These are phyloP conservation scores for Aspergillus unguis DNA, from an alignment of 2,329 filamentous ascomycete genomes.

Conservation along the genomic window DNA sequence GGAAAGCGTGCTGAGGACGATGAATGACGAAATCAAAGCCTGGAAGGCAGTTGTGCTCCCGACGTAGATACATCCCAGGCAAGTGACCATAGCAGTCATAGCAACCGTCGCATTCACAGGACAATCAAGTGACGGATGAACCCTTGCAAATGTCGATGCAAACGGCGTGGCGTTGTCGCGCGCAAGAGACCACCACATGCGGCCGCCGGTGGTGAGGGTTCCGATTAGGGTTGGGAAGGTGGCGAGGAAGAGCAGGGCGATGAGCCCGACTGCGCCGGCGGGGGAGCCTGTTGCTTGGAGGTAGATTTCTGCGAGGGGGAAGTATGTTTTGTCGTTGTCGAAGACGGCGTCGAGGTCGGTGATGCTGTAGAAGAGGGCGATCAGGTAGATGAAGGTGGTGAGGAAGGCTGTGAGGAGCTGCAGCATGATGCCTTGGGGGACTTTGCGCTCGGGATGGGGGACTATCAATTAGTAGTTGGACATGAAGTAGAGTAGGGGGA, in stretches of 20 bases:
- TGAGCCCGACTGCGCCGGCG: slow-evolving; percentile 51
- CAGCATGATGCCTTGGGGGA: slow-evolving; percentile 45
- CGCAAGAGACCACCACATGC: slow-evolving; percentile 60
- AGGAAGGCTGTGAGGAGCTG: slow-evolving; percentile 45
- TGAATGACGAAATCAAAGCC: slow-evolving; percentile 61
- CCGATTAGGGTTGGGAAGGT: slow-evolving; percentile 53
- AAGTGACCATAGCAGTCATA: slow-evolving; percentile 50
- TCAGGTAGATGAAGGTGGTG: slow-evolving; percentile 48
- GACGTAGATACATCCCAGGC: slow-evolving; percentile 63
- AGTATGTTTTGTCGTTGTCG: slow-evolving; percentile 43
- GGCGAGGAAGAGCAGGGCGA: slow-evolving; percentile 54
- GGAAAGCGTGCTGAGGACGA: slow-evolving; percentile 54
- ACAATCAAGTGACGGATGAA: slow-evolving; percentile 48
- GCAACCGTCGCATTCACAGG: slow-evolving; percentile 57
- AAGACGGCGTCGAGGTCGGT: slow-evolving; percentile 52
- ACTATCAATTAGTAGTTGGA: slow-evolving; percentile 16
- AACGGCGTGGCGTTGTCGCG: slow-evolving; percentile 58
- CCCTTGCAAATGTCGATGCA: slow-evolving; percentile 44
- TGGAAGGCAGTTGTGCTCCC: slow-evolving; percentile 65
- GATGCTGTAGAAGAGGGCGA: slow-evolving; percentile 40
- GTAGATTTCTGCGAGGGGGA: slow-evolving; percentile 67
- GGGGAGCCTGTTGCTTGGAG: slow-evolving; percentile 54
- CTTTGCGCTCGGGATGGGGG: slow-evolving; percentile 30
- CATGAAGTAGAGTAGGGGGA: background rate
- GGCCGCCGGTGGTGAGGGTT: slow-evolving; percentile 54